Evolutionary conservation across 768 basidiomycete species (phyloP), one percentile per base, ranked within the genome.

Genomic region (Phlegmacium glaucopus): DNA sequence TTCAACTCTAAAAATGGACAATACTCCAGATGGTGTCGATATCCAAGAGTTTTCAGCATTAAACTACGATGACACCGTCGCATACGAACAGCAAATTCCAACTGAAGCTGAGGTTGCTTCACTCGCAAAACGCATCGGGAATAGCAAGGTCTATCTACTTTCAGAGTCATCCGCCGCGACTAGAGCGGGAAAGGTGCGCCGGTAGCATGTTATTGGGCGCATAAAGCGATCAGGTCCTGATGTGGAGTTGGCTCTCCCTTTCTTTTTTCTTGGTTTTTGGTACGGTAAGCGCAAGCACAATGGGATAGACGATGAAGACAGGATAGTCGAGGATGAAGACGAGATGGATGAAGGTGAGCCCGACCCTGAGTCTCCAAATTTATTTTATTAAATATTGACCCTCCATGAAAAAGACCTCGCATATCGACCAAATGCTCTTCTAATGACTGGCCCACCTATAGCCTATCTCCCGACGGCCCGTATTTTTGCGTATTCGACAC

Each of bases 401-500:
- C 5, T 22, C 29, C 29, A 39, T 40, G 25, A 25, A 26, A 25
- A 26, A 81, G 82, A 80, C 52, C 59, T 70, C 10, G 57, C 68
- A 17, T 64, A 78, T 48, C 77, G 90, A 53, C 55, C 63, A 13
- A 80, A 91, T 61, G 89, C 90, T 5, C 66, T 93, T 37, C 75
- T 90, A 41, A 59, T 92, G n/a, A 74, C 71, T 4, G 90, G 90
- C 17, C 59, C 77, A 6, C 87, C 90, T 1, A 87, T 93, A 48
- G 72, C 83, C 4, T 78, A 83, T 55, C 76, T 93, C 8, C 80
- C 87, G 17, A 93, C 90, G 3, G 72, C 79, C 3, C 78, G 85
- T 32, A 74, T 93, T 44, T 92, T 92, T 59, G 89, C 85, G 0
- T 93, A 92, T 56, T 83, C 83, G 27, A 85, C 82, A 1, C 85